Evolutionary conservation across 345 rosid genomes (phyloP).

Genomic region (Geranium brycei): DNA sequence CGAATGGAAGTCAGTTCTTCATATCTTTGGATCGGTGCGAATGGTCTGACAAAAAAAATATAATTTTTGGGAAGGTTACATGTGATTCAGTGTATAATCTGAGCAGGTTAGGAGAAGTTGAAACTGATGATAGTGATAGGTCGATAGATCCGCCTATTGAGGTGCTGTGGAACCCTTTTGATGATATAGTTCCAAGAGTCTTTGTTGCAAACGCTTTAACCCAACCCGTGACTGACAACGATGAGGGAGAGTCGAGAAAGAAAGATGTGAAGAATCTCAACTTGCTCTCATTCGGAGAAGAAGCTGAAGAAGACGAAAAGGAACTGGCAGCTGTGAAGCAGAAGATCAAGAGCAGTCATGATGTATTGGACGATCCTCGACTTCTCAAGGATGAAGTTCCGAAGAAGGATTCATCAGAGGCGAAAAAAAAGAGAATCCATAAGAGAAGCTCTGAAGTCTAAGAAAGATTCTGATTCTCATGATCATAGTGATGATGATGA

Average conservation of each 20-base stretch:
- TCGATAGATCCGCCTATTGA: slow-evolving; percentile 73
- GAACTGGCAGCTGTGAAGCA: slow-evolving; percentile 54
- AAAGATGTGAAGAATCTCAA: slow-evolving; percentile 29
- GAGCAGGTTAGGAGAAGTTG: slow-evolving; percentile 60
- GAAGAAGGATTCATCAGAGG: slow-evolving; percentile 5
- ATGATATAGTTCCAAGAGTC: too few relatives aligned
- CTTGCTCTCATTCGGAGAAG: slow-evolving; percentile 93
- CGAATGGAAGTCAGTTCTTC: slow-evolving; percentile 94
- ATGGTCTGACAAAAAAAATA: slow-evolving; percentile 72
- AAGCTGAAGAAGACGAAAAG: slow-evolving; percentile 94
- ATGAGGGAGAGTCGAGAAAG: too few relatives aligned
- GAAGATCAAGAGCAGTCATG: slow-evolving; percentile 93
- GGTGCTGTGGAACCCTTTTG: too few relatives aligned
- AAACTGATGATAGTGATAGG: slow-evolving; percentile 56
- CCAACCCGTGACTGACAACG: too few relatives aligned
- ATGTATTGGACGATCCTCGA: slow-evolving; percentile 88
- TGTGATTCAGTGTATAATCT: slow-evolving; percentile 85
- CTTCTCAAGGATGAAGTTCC: slow-evolving; percentile 49
- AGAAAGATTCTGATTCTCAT: too few relatives aligned
- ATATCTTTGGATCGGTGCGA: slow-evolving; percentile 81
- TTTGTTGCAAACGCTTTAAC: too few relatives aligned
- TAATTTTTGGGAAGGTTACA: slow-evolving; percentile 86
- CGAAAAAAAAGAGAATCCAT: too few relatives aligned
- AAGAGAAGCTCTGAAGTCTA: too few relatives aligned
- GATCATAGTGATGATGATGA: too few relatives aligned